Evolutionary conservation across 1,284 basidiomycete species (phyloP).

Genomic region (Fomitopsis betulina): DNA sequence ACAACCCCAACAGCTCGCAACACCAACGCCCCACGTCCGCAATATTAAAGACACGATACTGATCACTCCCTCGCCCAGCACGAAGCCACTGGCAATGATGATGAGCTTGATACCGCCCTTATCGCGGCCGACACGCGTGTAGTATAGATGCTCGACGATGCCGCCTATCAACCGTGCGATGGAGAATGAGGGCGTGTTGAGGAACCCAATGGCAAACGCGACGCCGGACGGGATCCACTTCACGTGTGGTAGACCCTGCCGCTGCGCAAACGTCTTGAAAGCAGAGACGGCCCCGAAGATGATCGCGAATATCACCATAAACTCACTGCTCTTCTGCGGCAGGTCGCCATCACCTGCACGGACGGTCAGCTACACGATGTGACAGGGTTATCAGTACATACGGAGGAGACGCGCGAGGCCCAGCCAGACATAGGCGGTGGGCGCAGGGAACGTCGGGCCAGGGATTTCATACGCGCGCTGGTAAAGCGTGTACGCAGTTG

Average conservation of each 20-base stretch:
- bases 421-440: constrained; percentile 91
- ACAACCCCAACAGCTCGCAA: constrained; percentile 84
- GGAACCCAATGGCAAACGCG: constrained; percentile 86
- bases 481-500: constrained; percentile 86
- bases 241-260: constrained; percentile 42
- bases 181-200: constrained; percentile 95
- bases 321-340: constrained; percentile 70
- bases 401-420: constrained; percentile 87
- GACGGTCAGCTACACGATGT: background rate
- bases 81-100: constrained; percentile 91
- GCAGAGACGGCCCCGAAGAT: constrained; percentile 67
- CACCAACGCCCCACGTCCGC: constrained; percentile 70
- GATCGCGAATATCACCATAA: constrained; percentile 78
- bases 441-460: constrained; percentile 90
- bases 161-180: constrained; percentile 90
- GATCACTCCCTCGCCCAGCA: constrained; percentile 89
- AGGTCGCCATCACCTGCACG: constrained; percentile 72
- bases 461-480: constrained; percentile 83
- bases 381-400: constrained; percentile 33
- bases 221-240: constrained; percentile 87
- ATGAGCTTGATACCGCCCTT: constrained; percentile 69
- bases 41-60: constrained; percentile 80
- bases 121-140: constrained; percentile 43
- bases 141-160: constrained; percentile 69
- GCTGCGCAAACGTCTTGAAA: constrained; percentile 59